phyloP scores from a whole-genome alignment of 2,329 filamentous ascomycete genomes.

The Colletotrichum tabaci region DNA sequence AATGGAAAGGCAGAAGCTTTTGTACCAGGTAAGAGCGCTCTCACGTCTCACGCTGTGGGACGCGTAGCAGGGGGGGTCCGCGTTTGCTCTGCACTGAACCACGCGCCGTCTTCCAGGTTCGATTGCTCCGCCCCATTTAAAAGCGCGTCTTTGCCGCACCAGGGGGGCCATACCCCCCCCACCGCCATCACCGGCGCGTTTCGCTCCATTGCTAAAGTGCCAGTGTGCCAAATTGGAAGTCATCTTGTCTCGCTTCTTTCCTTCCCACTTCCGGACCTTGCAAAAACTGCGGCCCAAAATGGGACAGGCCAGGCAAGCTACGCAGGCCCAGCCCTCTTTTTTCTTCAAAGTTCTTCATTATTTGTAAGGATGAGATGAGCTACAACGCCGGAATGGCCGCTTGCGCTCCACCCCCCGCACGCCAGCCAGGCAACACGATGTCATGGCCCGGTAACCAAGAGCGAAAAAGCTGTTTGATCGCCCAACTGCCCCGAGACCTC shows the following conservation, averaged over 20 bases:
- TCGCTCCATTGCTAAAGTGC: conserved; percentile 33
- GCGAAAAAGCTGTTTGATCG: conserved; percentile 6
- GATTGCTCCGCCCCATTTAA: conserved; percentile 19
- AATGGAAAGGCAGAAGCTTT: conserved; percentile 37
- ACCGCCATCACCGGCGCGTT: conserved; percentile 32
- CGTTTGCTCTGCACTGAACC: conserved; percentile 35
- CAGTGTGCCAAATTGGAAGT: conserved; percentile 20
- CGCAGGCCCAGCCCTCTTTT: conserved; percentile 30
- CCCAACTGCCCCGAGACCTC: conserved; percentile 12
- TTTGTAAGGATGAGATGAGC: conserved; percentile 20
- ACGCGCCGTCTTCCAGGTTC: conserved; percentile 13
- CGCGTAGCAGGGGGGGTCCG: conserved; percentile 38
- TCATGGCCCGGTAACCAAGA: conserved; percentile 31
- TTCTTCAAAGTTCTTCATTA: conserved; percentile 11
- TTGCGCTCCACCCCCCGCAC: conserved; percentile 27
- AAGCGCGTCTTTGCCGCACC: conserved; percentile 34
- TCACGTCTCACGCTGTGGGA: conserved; percentile 34
- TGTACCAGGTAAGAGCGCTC: conserved; percentile 36
- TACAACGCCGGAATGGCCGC: conserved; percentile 25
- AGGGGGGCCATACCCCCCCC: conserved; percentile 12
- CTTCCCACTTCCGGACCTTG: conserved; percentile 34
- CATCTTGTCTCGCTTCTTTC: conserved; percentile 26
- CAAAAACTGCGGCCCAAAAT: conserved; percentile 7
- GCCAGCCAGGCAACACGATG: conserved; percentile 37
- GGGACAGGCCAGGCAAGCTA: conserved; percentile 15